These are phyloP conservation scores for Saccharomyces mikatae DNA, from an alignment of 805 yeast genomes.

Conservation along the genomic window DNA sequence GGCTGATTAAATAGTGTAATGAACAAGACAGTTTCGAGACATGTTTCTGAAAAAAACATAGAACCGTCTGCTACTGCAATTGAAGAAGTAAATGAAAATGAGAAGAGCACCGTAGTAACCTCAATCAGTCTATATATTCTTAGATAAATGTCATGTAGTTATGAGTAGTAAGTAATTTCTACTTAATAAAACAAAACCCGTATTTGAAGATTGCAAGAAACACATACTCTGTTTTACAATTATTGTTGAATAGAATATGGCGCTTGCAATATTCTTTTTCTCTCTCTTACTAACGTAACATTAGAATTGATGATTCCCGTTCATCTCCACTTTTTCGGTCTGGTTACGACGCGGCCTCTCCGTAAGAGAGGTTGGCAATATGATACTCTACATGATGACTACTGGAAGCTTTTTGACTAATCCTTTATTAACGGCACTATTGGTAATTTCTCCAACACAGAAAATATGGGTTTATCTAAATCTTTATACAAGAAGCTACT, in stretches of 20 bases:
- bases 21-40: conserved; percentile 24
- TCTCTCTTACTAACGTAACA: not conserved
- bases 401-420: not conserved
- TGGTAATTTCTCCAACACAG: not conserved
- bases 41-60: conserved; percentile 9
- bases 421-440: not conserved
- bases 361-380: not conserved
- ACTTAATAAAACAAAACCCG: not conserved
- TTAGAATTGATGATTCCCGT: not conserved
- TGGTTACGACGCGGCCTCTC: not conserved
- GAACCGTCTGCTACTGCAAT: conserved; percentile 23
- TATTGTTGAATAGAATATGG: not conserved
- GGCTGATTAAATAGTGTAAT: conserved; percentile 28
- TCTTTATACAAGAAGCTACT: not conserved
- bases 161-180: not conserved
- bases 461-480: not conserved
- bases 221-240: not conserved
- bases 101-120: conserved; percentile 16
- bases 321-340: not conserved
- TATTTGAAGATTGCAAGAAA: not conserved
- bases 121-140: conserved; percentile 26
- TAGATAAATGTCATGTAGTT: conserved; percentile 1
- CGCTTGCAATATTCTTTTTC: not conserved
- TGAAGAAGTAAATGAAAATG: conserved; percentile 22
- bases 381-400: not conserved